Percentiles rank a stretch among this genome's conserved stretches.
Evolutionary conservation across 140 eudicot genomes (phyloP).

Genomic region (Ambrosia hybrid): DNA sequence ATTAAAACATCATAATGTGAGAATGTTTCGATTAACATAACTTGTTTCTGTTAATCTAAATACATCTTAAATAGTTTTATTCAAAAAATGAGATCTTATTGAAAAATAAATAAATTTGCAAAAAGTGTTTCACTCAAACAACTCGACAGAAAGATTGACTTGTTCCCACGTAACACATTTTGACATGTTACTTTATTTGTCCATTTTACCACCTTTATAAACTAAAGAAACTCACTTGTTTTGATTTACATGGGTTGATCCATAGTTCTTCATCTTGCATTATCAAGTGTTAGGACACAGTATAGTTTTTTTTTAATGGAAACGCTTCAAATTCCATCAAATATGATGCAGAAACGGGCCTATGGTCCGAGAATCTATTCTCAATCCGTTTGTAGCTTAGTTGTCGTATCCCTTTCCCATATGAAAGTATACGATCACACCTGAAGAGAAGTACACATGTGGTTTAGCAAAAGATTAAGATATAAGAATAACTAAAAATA

Average conservation of each 20-base stretch:
- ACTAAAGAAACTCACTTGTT: slow-evolving; percentile 21
- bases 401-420: slow-evolving; percentile 63
- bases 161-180: background rate
- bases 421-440: slow-evolving; percentile 79
- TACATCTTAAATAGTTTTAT: no score
- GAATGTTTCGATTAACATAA: background rate
- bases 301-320: slow-evolving; percentile 34
- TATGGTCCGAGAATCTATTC: slow-evolving; percentile 58
- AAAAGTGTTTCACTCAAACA: background rate
- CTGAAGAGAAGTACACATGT: slow-evolving; percentile 24
- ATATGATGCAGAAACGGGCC: slow-evolving; percentile 62
- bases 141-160: background rate
- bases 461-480: background rate
- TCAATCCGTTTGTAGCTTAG: slow-evolving; percentile 53
- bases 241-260: background rate
- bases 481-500: background rate
- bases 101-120: background rate
- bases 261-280: slow-evolving; percentile 16
- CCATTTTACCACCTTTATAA: background rate
- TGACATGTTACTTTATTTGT: background rate
- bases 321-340: slow-evolving; percentile 41
- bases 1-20: slow-evolving; percentile 9
- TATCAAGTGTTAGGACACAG: no score
- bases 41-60: no score
- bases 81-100: background rate